Conservation (phyloP, 2,329 filamentous ascomycete species). For the Phyllosticta citribraziliensis region DNA sequence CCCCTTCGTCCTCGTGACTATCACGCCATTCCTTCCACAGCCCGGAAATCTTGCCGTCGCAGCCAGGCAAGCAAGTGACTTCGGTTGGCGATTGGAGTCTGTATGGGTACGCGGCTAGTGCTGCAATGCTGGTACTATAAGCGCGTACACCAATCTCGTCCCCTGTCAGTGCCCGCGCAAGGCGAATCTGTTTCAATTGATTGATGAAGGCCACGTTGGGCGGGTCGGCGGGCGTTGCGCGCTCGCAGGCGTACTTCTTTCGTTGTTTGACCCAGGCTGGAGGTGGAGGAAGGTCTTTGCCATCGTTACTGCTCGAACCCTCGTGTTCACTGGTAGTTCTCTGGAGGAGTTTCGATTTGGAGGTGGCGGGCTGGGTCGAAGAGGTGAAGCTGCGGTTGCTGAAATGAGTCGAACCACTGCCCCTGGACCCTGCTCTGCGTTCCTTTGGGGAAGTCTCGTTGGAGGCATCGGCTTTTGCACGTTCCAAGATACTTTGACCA, state of each 20-base stretch:
- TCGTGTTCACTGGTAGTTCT: constrained; percentile 75
- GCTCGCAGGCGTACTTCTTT: constrained; percentile 68
- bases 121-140: constrained; percentile 78
- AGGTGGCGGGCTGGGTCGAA: constrained; percentile 13
- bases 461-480: constrained; percentile 42
- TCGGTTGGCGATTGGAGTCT: constrained; percentile 36
- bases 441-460: background rate
- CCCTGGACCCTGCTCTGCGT: background rate
- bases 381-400: constrained; percentile 21
- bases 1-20: constrained; percentile 38
- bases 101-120: constrained; percentile 71
- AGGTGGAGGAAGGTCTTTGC: constrained; percentile 48
- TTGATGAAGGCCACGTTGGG: constrained; percentile 69
- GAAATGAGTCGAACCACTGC: constrained; percentile 16
- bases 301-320: constrained; percentile 27
- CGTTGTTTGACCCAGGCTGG: constrained; percentile 60
- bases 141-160: constrained; percentile 75
- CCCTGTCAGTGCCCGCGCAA: constrained; percentile 57
- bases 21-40: constrained; percentile 66
- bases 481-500: constrained; percentile 36
- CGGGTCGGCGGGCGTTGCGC: constrained; percentile 57
- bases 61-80: constrained; percentile 57
- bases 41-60: constrained; percentile 66
- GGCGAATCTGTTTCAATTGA: constrained; percentile 64
- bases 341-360: constrained; percentile 42